Conservation (phyloP, 768 basidiomycete genomes). For the Fomitopsis pulvina region DNA sequence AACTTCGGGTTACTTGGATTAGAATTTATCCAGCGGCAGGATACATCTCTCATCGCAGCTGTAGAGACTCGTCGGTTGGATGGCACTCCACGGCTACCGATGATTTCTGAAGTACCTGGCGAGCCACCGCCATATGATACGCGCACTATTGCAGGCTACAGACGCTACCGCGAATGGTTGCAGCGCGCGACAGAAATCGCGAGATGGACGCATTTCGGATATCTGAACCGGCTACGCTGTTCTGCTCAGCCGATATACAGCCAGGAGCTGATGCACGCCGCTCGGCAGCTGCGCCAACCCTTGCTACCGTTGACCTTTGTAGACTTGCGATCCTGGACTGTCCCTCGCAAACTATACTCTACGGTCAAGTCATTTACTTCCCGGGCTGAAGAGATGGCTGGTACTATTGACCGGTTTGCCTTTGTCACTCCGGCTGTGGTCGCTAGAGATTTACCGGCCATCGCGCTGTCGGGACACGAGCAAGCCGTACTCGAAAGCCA, state of each 20-base stretch:
- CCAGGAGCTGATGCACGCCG: constrained; percentile 30
- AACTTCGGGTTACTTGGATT: constrained; percentile 64
- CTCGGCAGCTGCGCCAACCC: constrained; percentile 32
- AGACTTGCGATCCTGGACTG: constrained; percentile 33
- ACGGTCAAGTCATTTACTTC: constrained; percentile 58
- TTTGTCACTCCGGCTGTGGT: constrained; percentile 78
- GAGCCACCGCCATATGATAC: constrained; percentile 68
- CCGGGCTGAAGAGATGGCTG: constrained; percentile 49
- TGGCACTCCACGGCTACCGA: constrained; percentile 48
- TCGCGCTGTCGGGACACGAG: constrained; percentile 47
- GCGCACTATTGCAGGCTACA: constrained; percentile 71
- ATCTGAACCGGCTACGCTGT: constrained; percentile 73
- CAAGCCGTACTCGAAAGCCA: constrained; percentile 10
- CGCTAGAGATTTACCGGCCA: constrained; percentile 62
- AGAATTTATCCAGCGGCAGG: constrained; percentile 51
- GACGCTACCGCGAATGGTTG: constrained; percentile 35
- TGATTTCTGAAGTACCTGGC: constrained; percentile 46
- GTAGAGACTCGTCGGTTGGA: constrained; percentile 50
- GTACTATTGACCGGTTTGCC: constrained; percentile 60
- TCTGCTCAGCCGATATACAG: constrained; percentile 29
- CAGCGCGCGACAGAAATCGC: constrained; percentile 44
- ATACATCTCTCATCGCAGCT: constrained; percentile 46
- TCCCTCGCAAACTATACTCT: constrained; percentile 32
- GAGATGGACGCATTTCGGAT: constrained; percentile 64
- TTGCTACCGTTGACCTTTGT: constrained; percentile 23